These are phyloP conservation scores for Curvularia eragrostidis DNA, from an alignment of 2,329 filamentous ascomycete species.

Conservation along the genomic window DNA sequence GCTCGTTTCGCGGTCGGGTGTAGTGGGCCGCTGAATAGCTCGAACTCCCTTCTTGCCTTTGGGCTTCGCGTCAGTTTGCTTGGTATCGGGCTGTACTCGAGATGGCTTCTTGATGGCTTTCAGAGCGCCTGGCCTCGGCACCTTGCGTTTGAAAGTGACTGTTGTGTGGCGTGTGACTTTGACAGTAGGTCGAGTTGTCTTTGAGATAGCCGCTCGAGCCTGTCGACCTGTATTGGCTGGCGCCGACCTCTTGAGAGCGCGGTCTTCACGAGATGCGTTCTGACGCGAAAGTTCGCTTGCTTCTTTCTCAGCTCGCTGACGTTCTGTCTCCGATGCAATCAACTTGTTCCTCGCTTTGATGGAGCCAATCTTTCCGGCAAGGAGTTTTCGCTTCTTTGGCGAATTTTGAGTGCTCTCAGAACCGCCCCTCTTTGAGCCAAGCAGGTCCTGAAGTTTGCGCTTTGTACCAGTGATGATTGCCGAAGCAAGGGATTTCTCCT, in stretches of 20 bases:
- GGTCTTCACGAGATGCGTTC: constrained; percentile 41
- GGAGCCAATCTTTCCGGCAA: constrained; percentile 23
- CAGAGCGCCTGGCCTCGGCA: constrained; percentile 30
- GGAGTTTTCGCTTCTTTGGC: constrained; percentile 42
- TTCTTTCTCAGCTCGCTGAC: constrained; percentile 35
- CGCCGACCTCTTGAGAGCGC: constrained; percentile 38
- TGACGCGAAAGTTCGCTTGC: constrained; percentile 40
- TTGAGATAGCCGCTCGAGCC: constrained; percentile 16
- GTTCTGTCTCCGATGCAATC: constrained; percentile 28
- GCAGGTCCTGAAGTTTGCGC: constrained; percentile 44
- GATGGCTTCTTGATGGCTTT: constrained; percentile 32
- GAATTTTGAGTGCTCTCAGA: constrained; percentile 37
- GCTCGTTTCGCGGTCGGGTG: constrained; percentile 19
- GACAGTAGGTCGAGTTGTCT: constrained; percentile 18
- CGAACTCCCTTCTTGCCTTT: constrained; percentile 23
- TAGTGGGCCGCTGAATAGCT: constrained; percentile 26
- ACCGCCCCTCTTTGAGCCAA: constrained; percentile 27
- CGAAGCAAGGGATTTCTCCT: constrained; percentile 43
- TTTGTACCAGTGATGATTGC: constrained; percentile 42
- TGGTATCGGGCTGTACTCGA: constrained; percentile 13
- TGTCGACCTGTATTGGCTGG: constrained; percentile 22
- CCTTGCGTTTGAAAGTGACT: constrained; percentile 33
- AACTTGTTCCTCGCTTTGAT: constrained; percentile 37
- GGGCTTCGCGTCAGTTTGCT: constrained; percentile 15
- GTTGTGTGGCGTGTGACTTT: constrained; percentile 32